phyloP scores from a whole-genome alignment of 768 basidiomycete species.

The Kwoniella newhampshirensis region DNA sequence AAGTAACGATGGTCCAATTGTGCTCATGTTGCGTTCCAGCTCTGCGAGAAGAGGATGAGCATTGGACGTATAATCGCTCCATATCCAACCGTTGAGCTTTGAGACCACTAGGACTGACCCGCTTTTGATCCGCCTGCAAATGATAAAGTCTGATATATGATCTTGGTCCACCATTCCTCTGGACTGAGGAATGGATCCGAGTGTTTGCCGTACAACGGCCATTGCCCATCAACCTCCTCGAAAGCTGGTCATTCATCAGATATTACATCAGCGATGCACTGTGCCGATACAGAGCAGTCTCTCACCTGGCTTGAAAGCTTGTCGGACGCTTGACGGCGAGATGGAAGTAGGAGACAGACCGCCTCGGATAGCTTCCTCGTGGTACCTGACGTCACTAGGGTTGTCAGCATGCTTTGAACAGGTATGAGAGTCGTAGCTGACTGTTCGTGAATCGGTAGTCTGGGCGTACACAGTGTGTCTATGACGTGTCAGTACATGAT shows the following conservation, averaged over 20 bases:
- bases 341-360: constrained; percentile 30
- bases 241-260: constrained; percentile 29
- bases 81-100: neutral
- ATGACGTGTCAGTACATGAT: too few relatives aligned
- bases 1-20: constrained; percentile 37
- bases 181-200: constrained; percentile 32
- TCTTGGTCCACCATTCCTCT: constrained; percentile 47
- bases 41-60: constrained; percentile 12
- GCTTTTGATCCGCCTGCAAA: constrained; percentile 32
- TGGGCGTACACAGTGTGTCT: constrained; percentile 51
- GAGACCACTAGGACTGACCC: constrained; percentile 19
- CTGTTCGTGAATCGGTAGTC: constrained; percentile 49
- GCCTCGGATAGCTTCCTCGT: constrained; percentile 46
- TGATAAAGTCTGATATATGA: constrained; percentile 40
- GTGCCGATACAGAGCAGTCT: neutral
- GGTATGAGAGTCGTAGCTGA: constrained; percentile 7
- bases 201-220: constrained; percentile 46
- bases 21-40: constrained; percentile 23
- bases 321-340: constrained; percentile 31
- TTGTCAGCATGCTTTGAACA: neutral
- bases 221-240: constrained; percentile 26
- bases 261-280: too few relatives aligned
- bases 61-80: neutral
- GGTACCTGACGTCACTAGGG: constrained; percentile 28
- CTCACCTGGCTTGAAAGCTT: constrained; percentile 46